phyloP scores from a whole-genome alignment of 306 rosid species.

The Ziziphus jujuba region DNA sequence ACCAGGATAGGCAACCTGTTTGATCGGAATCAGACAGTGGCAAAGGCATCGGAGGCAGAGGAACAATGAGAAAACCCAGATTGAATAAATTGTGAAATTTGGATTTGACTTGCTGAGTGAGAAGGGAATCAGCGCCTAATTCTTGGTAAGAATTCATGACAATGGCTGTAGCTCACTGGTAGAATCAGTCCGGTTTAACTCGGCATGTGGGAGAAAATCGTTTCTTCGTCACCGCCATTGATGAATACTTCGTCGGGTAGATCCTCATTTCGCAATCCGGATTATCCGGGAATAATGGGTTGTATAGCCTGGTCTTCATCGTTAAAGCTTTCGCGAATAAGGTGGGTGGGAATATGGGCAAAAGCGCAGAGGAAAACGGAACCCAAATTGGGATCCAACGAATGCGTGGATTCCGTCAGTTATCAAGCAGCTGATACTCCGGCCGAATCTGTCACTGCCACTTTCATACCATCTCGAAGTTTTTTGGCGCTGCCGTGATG shows the following conservation, averaged over 20 bases:
- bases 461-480: conserved; percentile 18
- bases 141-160: conserved; percentile 35
- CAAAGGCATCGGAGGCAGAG: conserved; percentile 14
- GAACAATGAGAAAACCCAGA: conserved; percentile 33
- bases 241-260: too few relatives aligned
- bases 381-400: too few relatives aligned
- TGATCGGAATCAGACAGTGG: conserved; percentile 17
- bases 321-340: too few relatives aligned
- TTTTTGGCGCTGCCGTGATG: conserved; percentile 24
- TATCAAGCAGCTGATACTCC: too few relatives aligned
- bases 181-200: conserved; percentile 23
- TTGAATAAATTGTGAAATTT: conserved; percentile 18
- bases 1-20: conserved; percentile 28
- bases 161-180: conserved; percentile 31
- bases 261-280: too few relatives aligned
- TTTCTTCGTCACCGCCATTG: too few relatives aligned
- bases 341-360: too few relatives aligned
- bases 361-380: too few relatives aligned
- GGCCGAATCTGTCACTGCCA: too few relatives aligned
- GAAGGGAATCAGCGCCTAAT: conserved; percentile 22
- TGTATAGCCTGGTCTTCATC: too few relatives aligned
- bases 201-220: conserved; percentile 1
- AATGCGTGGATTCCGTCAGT: too few relatives aligned
- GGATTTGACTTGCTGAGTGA: conserved; percentile 29
- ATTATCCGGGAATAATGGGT: too few relatives aligned